Percentiles rank a stretch among this genome's conserved stretches.
Conservation (phyloP, 2,329 filamentous ascomycete species). For the Botryotinia globosa region DNA sequence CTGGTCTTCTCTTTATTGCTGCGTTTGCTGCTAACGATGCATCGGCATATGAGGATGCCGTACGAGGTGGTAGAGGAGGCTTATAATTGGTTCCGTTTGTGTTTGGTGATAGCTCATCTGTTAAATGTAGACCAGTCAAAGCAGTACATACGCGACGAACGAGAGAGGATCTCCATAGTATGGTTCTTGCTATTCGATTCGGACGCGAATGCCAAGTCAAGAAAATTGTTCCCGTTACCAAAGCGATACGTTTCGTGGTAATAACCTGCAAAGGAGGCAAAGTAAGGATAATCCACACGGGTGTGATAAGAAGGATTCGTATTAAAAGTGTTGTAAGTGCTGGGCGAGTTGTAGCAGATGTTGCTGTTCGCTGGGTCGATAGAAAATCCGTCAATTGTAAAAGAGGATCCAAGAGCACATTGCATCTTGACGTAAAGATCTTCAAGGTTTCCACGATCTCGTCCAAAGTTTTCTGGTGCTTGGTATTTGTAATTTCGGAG, state of each 20-base stretch:
- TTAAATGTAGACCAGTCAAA: slow-evolving; percentile 78
- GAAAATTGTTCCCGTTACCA: slow-evolving; percentile 82
- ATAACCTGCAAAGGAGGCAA: slow-evolving; percentile 81
- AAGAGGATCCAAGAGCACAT: slow-evolving; percentile 85
- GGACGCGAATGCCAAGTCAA: slow-evolving; percentile 91
- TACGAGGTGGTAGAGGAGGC: slow-evolving; percentile 36
- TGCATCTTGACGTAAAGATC: slow-evolving; percentile 86
- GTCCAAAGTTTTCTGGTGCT: slow-evolving; percentile 90
- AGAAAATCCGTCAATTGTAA: slow-evolving; percentile 89
- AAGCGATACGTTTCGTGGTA: slow-evolving; percentile 77
- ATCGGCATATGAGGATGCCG: slow-evolving; percentile 27
- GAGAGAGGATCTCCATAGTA: slow-evolving; percentile 83
- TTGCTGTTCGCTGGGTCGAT: slow-evolving; percentile 84
- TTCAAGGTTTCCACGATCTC: slow-evolving; percentile 95
- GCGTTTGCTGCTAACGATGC: slow-evolving; percentile 39
- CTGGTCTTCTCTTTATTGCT: slow-evolving; percentile 42
- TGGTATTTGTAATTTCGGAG: slow-evolving; percentile 61
- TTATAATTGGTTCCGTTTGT: slow-evolving; percentile 31
- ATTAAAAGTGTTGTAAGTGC: slow-evolving; percentile 88
- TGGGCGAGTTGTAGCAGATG: slow-evolving; percentile 84
- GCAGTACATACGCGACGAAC: slow-evolving; percentile 67
- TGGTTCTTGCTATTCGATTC: slow-evolving; percentile 76
- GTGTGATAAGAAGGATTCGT: slow-evolving; percentile 81
- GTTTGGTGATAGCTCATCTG: slow-evolving; percentile 43
- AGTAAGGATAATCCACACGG: slow-evolving; percentile 81